A percentile compares a stretch with the other conserved stretches of the same genome.
phyloP scores from a whole-genome alignment of 129 eudicot species.

The Apium graveolens region DNA sequence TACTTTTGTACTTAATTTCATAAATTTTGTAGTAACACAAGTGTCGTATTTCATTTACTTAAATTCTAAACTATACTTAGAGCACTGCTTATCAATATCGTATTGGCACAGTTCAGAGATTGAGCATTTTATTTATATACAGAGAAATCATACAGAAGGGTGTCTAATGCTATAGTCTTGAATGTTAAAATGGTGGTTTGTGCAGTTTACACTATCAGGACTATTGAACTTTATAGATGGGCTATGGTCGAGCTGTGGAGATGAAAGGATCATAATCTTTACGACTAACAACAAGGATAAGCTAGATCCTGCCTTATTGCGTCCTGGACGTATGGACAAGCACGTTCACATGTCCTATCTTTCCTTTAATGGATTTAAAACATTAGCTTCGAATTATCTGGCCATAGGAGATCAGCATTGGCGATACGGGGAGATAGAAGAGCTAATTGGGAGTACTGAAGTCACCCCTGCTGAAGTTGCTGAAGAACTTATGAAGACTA shows the following conservation, averaged over 20 bases:
- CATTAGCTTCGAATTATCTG: slow-evolving; percentile 24
- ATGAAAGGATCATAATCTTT: slow-evolving; percentile 35
- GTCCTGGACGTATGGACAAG: slow-evolving; percentile 54
- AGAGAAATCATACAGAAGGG: not conserved
- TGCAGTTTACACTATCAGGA: slow-evolving; percentile 38
- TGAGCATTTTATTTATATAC: not conserved
- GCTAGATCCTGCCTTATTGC: slow-evolving; percentile 26
- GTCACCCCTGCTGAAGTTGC: slow-evolving; percentile 37
- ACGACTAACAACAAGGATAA: not conserved
- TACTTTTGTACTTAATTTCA: not conserved
- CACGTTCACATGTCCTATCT: slow-evolving; percentile 41
- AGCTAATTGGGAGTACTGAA: slow-evolving; percentile 14
- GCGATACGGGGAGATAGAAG: slow-evolving; percentile 21
- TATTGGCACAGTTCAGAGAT: not conserved
- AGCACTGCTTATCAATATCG: not conserved
- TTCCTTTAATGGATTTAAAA: slow-evolving; percentile 13
- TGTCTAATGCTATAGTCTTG: not conserved
- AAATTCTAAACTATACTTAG: not conserved
- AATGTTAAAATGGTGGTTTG: not conserved
- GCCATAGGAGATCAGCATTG: slow-evolving; percentile 2
- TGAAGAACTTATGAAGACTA: slow-evolving; percentile 26
- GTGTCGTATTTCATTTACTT: not conserved
- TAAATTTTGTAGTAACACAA: not conserved
- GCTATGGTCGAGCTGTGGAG: slow-evolving; percentile 53
- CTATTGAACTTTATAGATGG: slow-evolving; percentile 47